A percentile compares a stretch with the other conserved stretches of the same genome.
These are phyloP conservation scores for Rhizophora mangle DNA, from an alignment of 345 rosid species.

Conservation along the genomic window DNA sequence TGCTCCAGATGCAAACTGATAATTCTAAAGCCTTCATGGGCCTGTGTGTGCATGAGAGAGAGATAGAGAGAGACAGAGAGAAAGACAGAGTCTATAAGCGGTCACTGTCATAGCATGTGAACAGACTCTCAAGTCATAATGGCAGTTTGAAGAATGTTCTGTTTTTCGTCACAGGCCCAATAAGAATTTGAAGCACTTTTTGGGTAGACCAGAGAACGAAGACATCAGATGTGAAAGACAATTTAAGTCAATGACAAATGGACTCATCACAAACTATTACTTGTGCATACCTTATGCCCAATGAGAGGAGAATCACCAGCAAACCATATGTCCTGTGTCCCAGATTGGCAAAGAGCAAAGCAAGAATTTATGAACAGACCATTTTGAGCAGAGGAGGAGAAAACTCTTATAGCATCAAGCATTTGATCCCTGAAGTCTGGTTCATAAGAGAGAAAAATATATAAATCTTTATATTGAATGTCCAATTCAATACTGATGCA, in stretches of 20 bases:
- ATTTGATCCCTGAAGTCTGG: conserved; percentile 33
- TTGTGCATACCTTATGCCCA: conserved; percentile 16
- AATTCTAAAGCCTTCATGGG: no score
- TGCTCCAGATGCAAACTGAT: no score
- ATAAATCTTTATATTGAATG: neutral
- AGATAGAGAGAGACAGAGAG: no score
- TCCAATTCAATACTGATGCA: neutral
- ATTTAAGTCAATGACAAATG: neutral
- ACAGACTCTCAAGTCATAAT: no score
- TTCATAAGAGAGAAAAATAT: conserved; percentile 9
- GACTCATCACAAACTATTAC: neutral
- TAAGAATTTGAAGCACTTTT: no score
- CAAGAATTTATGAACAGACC: conserved; percentile 32
- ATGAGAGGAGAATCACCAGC: conserved; percentile 24
- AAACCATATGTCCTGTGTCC: conserved; percentile 31
- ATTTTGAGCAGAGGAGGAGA: conserved; percentile 21
- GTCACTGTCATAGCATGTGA: no score
- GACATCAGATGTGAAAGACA: neutral
- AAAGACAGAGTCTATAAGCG: no score
- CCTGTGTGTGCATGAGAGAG: no score
- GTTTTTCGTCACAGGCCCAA: no score
- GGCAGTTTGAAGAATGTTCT: no score
- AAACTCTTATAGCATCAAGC: conserved; percentile 18
- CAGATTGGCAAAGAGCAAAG: conserved; percentile 33
- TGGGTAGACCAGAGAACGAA: neutral